Evolutionary conservation across 768 basidiomycete species (phyloP), one percentile per base, ranked within the genome.

Genomic region (Kwoniella newhampshirensis): DNA sequence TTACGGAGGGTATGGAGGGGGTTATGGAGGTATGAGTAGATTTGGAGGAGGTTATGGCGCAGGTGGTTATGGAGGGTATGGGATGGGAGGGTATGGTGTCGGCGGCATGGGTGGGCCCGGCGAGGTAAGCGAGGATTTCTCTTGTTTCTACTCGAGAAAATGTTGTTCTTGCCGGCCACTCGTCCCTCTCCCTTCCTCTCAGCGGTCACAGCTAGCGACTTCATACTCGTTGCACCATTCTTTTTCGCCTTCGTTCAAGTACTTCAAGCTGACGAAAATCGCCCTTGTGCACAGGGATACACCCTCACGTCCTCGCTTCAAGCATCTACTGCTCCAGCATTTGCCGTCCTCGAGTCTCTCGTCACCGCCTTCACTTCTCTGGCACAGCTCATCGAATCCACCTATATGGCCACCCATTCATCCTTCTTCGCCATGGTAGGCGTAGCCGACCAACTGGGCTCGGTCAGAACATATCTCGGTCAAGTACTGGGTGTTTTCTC

Each of bases 381-480:
- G 60, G 87, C 94, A 0, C 94, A 98, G 75, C 93, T 99, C 85
- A 86, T 99, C 71, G 94, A 98, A 76, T 87, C 85, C 30, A 98
- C 94, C 4, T 97, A 94, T 78, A 89, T 97, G 87, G 94, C 94
- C 2, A 94, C 91, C 0, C 91, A 94, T 76, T 91, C 89, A 0
- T 88, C 86, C 8, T 94, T 94, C 78, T 94, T 93, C 75, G 91
- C 91, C 35, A 74, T 74, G 75, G 91, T 93, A 48, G 89, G 91
- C 60, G 94, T 99, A 42, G 82, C 93, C 36, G 96, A 99, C 70
- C 96, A 99, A 72, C 87, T 99, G 68, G 86, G 85, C 2, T 89
- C 91, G 66, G 83, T 97, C 40, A 83, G 91, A 47, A 88, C 93
- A 64, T 93, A 91, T 12, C 82, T 98, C 15, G 93, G 91, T 21